Evolutionary conservation across 805 yeast species (phyloP).

Genomic region (Wickerhamomyces chambardii): DNA sequence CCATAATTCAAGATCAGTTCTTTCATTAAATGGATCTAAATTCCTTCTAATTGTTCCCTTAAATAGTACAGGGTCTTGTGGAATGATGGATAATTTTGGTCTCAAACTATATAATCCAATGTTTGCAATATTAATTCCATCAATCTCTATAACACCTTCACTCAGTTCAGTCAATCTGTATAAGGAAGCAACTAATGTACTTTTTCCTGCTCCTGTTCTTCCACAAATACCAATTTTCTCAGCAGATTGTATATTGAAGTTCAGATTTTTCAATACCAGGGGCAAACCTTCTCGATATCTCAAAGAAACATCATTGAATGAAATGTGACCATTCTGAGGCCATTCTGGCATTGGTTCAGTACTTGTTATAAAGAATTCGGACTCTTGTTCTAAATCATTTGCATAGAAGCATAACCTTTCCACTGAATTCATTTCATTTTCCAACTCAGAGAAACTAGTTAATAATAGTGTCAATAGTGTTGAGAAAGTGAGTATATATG

Average conservation of each 20-base stretch:
- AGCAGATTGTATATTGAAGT: constrained; percentile 33
- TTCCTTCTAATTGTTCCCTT: constrained; percentile 63
- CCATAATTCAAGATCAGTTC: constrained; percentile 50
- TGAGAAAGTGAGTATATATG: constrained; percentile 50
- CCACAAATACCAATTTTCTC: constrained; percentile 59
- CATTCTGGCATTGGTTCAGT: constrained; percentile 37
- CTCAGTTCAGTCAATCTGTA: constrained; percentile 53
- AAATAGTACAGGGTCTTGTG: constrained; percentile 77
- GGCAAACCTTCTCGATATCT: constrained; percentile 46
- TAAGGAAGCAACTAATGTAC: constrained; percentile 51
- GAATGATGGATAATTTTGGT: constrained; percentile 60
- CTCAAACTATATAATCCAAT: constrained; percentile 60
- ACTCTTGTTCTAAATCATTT: constrained; percentile 57
- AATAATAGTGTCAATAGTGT: constrained; percentile 44
- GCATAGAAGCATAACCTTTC: constrained; percentile 62
- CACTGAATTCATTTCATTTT: constrained; percentile 50
- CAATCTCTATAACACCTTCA: constrained; percentile 50
- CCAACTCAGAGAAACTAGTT: constrained; percentile 45
- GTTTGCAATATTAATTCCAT: constrained; percentile 52
- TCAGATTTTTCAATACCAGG: constrained; percentile 35
- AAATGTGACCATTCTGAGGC: constrained; percentile 43
- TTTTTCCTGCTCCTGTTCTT: constrained; percentile 61
- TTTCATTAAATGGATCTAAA: constrained; percentile 61
- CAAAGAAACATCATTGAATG: constrained; percentile 36
- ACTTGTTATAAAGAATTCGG: constrained; percentile 42